phyloP scores from a whole-genome alignment of 192 early-diverging fungal genomes.

The Linnemannia schmuckeri region DNA sequence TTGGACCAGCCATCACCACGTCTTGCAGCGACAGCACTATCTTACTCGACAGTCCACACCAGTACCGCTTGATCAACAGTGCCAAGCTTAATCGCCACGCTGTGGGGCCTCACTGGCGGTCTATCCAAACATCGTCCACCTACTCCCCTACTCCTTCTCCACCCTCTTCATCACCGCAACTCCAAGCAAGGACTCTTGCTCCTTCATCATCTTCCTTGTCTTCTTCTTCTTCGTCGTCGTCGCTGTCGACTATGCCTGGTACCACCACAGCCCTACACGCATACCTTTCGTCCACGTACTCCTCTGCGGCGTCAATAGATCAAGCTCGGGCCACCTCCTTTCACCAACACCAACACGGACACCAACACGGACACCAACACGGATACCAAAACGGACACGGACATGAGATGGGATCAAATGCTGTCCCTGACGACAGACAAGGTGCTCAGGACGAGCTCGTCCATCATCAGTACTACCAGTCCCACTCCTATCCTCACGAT shows the following conservation, averaged over 20 bases:
- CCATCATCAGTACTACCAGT: conserved; percentile 32
- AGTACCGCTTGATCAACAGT: conserved; percentile 41
- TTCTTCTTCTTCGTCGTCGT: not conserved
- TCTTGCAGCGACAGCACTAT: conserved; percentile 53
- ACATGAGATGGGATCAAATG: not conserved
- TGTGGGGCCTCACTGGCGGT: conserved; percentile 51
- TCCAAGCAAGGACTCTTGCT: conserved; percentile 11
- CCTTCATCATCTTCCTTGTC: conserved; percentile 1
- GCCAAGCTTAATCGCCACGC: conserved; percentile 42
- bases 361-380: not conserved
- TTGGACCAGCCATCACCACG: conserved; percentile 50
- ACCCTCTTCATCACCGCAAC: conserved; percentile 31
- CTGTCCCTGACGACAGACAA: not conserved
- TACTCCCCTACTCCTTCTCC: conserved; percentile 45
- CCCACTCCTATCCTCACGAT: conserved; percentile 41
- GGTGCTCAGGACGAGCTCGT: not conserved
- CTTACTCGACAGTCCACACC: conserved; percentile 45
- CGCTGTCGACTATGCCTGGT: not conserved
- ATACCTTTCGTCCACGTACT: conserved; percentile 31
- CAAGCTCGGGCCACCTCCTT: conserved; percentile 49
- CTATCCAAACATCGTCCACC: conserved; percentile 38
- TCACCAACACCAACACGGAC: conserved; percentile 16
- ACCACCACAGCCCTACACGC: conserved; percentile 20
- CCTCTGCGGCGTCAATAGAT: conserved; percentile 39
- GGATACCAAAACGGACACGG: not conserved